phyloP scores from a whole-genome alignment of 2,329 filamentous ascomycete species.

The Aspergillus quadricinctus region DNA sequence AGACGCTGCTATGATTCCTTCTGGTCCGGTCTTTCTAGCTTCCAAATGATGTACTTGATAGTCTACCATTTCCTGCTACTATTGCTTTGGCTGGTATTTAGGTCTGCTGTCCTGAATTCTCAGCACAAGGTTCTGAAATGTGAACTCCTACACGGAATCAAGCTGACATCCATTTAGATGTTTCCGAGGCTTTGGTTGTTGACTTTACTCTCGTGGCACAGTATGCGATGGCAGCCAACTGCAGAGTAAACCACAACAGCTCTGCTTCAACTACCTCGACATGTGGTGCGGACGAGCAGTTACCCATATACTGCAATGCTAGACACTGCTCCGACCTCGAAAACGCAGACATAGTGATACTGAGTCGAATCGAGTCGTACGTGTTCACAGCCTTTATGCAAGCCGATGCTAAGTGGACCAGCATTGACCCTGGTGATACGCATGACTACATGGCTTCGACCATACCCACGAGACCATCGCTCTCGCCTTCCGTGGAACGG shows the following conservation, averaged over 20 bases:
- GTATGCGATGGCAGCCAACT: slow-evolving; percentile 1
- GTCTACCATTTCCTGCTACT: no score
- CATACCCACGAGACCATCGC: slow-evolving; percentile 1
- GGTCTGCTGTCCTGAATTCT: no score
- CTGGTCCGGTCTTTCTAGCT: no score
- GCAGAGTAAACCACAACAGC: slow-evolving; percentile 3
- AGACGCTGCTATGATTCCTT: no score
- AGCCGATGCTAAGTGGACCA: neutral
- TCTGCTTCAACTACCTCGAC: neutral
- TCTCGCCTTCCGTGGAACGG: slow-evolving; percentile 3
- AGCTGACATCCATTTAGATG: neutral
- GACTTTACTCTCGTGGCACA: slow-evolving; percentile 1
- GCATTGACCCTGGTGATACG: slow-evolving; percentile 1
- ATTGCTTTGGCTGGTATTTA: no score
- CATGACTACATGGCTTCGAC: slow-evolving; percentile 4
- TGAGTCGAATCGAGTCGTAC: neutral
- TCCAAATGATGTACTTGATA: no score
- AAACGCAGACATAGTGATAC: neutral
- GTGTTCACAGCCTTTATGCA: neutral
- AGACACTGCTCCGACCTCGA: neutral
- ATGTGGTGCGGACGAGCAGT: no score
- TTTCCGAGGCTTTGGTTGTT: neutral
- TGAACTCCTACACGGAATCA: no score
- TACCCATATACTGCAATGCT: slow-evolving; percentile 2
- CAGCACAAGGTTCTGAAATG: no score